These are phyloP conservation scores for Pleurotus djamor DNA, from an alignment of 768 basidiomycete genomes.

Conservation along the genomic window DNA sequence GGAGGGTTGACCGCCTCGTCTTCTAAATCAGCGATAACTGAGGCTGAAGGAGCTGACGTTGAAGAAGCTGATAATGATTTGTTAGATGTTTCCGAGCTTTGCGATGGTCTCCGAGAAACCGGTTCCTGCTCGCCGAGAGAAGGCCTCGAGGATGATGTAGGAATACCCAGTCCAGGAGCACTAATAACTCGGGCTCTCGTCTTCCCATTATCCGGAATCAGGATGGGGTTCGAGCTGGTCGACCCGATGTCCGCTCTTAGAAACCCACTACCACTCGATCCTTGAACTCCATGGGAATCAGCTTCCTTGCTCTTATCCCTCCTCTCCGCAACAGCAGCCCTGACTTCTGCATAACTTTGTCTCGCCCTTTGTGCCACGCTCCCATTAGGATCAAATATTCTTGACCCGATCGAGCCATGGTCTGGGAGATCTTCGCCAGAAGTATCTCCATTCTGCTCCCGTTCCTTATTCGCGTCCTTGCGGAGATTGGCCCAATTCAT, in stretches of 20 bases:
- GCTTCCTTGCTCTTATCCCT: constrained; percentile 30
- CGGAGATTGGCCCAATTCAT: constrained; percentile 72
- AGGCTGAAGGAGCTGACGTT: constrained; percentile 29
- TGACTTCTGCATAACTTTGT: constrained; percentile 70
- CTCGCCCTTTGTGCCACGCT: constrained; percentile 36
- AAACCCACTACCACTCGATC: constrained; percentile 17
- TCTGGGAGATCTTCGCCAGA: constrained; percentile 39
- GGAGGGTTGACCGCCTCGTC: constrained; percentile 25
- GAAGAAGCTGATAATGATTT: background rate
- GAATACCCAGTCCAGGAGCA: background rate
- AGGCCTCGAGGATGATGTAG: background rate
- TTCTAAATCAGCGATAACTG: constrained; percentile 28
- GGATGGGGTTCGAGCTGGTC: constrained; percentile 15
- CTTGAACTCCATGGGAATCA: constrained; percentile 6
- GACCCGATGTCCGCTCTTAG: constrained; percentile 1
- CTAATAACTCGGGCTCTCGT: background rate
- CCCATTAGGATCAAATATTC: constrained; percentile 20
- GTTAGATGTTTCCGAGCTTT: background rate
- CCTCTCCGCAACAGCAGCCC: constrained; percentile 73
- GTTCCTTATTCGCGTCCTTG: constrained; percentile 42
- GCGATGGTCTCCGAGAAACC: background rate
- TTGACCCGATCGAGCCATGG: constrained; percentile 32
- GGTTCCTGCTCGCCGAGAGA: background rate
- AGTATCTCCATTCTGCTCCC: constrained; percentile 11
- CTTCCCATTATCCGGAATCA: constrained; percentile 14